Evolutionary conservation across 805 yeast species (phyloP).

Genomic region (Candida nanaspora): DNA sequence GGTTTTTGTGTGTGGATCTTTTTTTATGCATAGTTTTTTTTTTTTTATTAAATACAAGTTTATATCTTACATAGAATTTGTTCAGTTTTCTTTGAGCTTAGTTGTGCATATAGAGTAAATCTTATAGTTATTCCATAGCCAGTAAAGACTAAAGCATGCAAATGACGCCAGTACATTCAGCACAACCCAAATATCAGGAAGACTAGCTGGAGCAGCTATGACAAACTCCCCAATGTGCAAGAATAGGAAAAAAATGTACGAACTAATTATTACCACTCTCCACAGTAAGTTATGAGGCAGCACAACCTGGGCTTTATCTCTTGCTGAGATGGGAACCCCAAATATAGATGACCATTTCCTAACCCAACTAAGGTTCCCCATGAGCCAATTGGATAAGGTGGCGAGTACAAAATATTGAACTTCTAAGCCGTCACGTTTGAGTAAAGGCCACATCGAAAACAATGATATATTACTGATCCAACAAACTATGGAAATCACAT

Average conservation of each 20-base stretch:
- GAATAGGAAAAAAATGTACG: constrained; percentile 45
- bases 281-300: constrained; percentile 45
- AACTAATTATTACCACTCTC: constrained; percentile 40
- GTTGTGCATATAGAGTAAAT: constrained; percentile 27
- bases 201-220: constrained; percentile 45
- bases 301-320: constrained; percentile 24
- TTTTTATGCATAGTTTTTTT: not conserved
- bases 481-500: constrained; percentile 62
- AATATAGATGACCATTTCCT: constrained; percentile 29
- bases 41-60: not conserved
- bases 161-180: constrained; percentile 69
- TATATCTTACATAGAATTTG: too few species aligned
- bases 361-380: constrained; percentile 54
- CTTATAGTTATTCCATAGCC: constrained; percentile 75
- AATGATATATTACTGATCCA: constrained; percentile 85
- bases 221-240: constrained; percentile 50
- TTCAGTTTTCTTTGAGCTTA: constrained; percentile 15
- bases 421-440: constrained; percentile 64
- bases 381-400: constrained; percentile 69
- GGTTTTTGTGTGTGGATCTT: not conserved
- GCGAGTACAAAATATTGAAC: constrained; percentile 65
- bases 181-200: constrained; percentile 85
- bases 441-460: constrained; percentile 83
- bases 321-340: constrained; percentile 15
- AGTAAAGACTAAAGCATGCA: constrained; percentile 65